Percentiles rank a stretch among this genome's conserved stretches.
phyloP scores from a whole-genome alignment of 164 flowering plant species.

The Liriodendron chinense region DNA sequence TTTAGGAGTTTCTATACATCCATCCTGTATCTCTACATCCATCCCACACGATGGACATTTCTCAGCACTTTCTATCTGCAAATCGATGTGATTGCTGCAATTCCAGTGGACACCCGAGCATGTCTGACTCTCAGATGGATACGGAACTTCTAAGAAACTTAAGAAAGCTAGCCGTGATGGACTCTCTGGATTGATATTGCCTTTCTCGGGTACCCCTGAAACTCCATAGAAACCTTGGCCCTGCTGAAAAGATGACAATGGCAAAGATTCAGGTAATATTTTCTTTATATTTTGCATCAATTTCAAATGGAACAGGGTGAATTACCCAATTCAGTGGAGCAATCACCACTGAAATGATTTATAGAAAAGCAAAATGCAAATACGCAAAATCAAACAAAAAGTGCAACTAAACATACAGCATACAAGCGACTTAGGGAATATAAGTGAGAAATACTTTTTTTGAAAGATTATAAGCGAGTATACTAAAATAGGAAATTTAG shows the following conservation, averaged over 20 bases:
- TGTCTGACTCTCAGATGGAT: constrained; percentile 25
- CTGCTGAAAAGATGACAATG: constrained; percentile 22
- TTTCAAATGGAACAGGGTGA: background rate
- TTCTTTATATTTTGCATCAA: too few species aligned
- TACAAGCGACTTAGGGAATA: too few species aligned
- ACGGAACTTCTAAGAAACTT: constrained; percentile 36
- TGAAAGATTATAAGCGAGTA: too few species aligned
- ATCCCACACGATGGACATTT: constrained; percentile 32
- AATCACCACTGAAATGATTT: too few species aligned
- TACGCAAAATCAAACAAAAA: background rate
- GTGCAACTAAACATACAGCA: too few species aligned
- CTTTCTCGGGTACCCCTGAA: constrained; percentile 38
- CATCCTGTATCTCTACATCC: constrained; percentile 40
- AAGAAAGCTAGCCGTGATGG: constrained; percentile 29
- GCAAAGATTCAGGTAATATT: background rate
- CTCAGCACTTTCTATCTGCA: constrained; percentile 33
- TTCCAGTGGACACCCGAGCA: constrained; percentile 30
- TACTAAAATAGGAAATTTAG: too few species aligned
- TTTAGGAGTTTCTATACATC: constrained; percentile 20
- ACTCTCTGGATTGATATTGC: constrained; percentile 17
- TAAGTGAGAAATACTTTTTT: too few species aligned
- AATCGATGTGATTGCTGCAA: constrained; percentile 32
- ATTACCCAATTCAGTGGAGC: too few species aligned
- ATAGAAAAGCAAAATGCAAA: background rate
- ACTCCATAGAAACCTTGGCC: constrained; percentile 38